Conservation (phyloP, 768 basidiomycete genomes). For the Phallus indusiatus region DNA sequence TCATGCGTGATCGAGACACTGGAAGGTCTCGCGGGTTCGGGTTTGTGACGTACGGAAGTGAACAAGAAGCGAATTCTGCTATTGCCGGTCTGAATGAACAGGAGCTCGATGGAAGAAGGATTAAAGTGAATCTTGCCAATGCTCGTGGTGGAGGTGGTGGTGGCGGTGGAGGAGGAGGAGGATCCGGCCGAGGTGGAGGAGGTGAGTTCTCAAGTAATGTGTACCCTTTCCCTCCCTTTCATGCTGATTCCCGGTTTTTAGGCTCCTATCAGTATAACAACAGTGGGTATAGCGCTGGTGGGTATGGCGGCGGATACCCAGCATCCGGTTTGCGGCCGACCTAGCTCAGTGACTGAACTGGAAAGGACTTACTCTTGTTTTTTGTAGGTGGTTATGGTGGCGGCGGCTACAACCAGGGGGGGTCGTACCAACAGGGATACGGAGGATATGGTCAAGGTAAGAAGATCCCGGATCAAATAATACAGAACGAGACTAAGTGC, state of each 20-base stretch:
- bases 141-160: constrained; percentile 47
- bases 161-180: constrained; percentile 35
- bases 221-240: constrained; percentile 1
- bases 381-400: constrained; percentile 1
- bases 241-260: constrained; percentile 1
- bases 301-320: constrained; percentile 4
- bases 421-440: background rate
- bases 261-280: constrained; percentile 6
- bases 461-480: background rate
- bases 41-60: constrained; percentile 70
- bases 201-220: too few species aligned
- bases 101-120: constrained; percentile 86
- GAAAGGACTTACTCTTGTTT: background rate
- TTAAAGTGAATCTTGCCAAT: constrained; percentile 82
- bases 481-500: background rate
- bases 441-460: background rate
- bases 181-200: constrained; percentile 26
- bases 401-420: constrained; percentile 6
- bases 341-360: background rate
- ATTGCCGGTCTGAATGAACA: constrained; percentile 76
- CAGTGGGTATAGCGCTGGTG: constrained; percentile 13
- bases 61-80: constrained; percentile 64
- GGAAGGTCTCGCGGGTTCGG: constrained; percentile 96
- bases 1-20: constrained; percentile 98
- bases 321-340: background rate